Percentiles rank a stretch among this genome's conserved stretches.
Evolutionary conservation across 2,329 filamentous ascomycete species (phyloP).

Genomic region (Cladophialophora psammophila): DNA sequence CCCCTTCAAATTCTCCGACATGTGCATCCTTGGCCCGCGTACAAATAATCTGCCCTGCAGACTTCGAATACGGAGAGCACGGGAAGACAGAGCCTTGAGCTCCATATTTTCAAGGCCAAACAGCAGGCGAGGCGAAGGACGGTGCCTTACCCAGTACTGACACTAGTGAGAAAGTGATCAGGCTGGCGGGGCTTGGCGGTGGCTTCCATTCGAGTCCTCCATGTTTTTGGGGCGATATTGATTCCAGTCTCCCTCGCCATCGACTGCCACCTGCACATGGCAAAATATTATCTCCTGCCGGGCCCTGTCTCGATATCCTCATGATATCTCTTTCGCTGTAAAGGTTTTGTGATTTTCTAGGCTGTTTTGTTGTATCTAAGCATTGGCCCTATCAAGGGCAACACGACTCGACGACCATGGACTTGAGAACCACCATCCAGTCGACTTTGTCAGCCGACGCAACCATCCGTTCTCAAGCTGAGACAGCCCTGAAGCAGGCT

Average conservation of each 20-base stretch:
- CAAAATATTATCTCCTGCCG: neutral
- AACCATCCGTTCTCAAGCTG: conserved; percentile 67
- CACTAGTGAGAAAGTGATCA: neutral
- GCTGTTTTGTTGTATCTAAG: conserved; percentile 33
- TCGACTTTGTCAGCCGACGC: conserved; percentile 70
- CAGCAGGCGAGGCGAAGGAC: neutral
- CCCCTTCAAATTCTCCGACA: neutral
- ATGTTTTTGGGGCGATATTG: conserved; percentile 18
- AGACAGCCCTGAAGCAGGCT: conserved; percentile 76
- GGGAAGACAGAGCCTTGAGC: neutral
- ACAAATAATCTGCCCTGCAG: no score
- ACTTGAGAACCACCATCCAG: conserved; percentile 68
- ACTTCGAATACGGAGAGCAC: no score
- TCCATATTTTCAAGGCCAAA: neutral
- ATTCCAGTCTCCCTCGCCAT: conserved; percentile 11
- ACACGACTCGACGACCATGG: conserved; percentile 32
- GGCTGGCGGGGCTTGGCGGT: conserved; percentile 7
- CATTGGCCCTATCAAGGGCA: conserved; percentile 35
- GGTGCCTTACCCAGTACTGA: neutral
- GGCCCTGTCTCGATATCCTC: neutral
- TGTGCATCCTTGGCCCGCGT: neutral
- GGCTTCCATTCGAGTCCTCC: neutral
- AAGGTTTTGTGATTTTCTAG: conserved; percentile 12
- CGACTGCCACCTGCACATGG: conserved; percentile 8
- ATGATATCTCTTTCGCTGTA: conserved; percentile 6